Base-by-base conservation (phyloP, 208 protist genomes). In the Acanthamoeba comandoni region DNA sequence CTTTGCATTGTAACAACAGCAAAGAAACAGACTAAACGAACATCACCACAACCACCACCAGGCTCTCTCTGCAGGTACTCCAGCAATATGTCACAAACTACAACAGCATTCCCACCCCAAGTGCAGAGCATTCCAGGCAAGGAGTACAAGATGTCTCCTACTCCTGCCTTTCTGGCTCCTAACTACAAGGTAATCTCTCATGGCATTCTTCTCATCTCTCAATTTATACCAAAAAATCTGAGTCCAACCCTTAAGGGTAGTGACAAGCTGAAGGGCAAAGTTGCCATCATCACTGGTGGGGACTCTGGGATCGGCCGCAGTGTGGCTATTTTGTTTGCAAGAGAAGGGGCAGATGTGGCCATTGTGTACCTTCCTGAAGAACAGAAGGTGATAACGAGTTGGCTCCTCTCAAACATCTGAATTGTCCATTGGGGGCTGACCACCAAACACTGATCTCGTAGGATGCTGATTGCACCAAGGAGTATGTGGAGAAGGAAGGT, bases 221-320 rank as follows among this genome's bases (percentile, higher is more conserved):
- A n/a, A 26, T 1, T 82, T 24, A 26, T 31, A 17, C n/a, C n/a
- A 4, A 9, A 49, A 19, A 19, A 60, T 22, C 1, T 82, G 19
- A 26, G 8, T n/a, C 9, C 55, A n/a, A 49, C 31, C 9, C 57
- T 17, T 3, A 31, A 87, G 79, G 80, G 80, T 43, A 73, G 58
- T 48, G 60, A 71, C 19, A 89, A 89, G 80, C 80, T 89, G 7
- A 39, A 71, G 58, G 80, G 58, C 60, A 71, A 71, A 48, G 80
- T 89, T 57, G 94, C 93, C 15, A 24, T 95, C 2, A 77, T 95
- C 51, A 95, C 94, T 15, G 94, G 94, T 29, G 94, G 93, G n/a
- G 94, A 96, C 84, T 87, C 60, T 64, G 94, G 94, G 4, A 95
- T 96, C 70, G 94, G 94, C 12, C 58, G 94, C 53, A 87, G 79